A percentile compares a stretch with the other conserved stretches of the same genome.
These are phyloP conservation scores for Plasmodium knowlesi DNA, from an alignment of 169 alveolate genomes.

Conservation along the genomic window DNA sequence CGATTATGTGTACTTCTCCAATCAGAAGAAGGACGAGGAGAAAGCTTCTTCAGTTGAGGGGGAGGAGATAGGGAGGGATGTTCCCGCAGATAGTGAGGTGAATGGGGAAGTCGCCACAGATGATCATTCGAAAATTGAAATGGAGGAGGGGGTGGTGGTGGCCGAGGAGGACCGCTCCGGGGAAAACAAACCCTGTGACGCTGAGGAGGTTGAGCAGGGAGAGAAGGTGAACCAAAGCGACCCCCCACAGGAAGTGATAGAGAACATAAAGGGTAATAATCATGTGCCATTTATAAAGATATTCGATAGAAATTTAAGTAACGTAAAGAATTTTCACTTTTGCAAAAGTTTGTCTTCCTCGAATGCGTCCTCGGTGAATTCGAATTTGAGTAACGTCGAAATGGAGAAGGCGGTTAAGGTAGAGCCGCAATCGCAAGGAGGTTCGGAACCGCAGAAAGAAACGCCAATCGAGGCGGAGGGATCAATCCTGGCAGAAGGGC, in stretches of 20 bases:
- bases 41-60: neutral
- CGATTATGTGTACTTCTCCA: constrained; percentile 45
- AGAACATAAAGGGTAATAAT: neutral
- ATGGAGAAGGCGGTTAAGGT: neutral
- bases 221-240: neutral
- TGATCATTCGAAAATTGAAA: neutral
- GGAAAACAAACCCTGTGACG: neutral
- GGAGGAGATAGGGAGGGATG: neutral
- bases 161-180: neutral
- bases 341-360: constrained; percentile 48
- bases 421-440: neutral
- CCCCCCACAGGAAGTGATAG: neutral
- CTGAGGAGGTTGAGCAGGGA: neutral
- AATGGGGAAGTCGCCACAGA: neutral
- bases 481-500: neutral
- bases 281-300: constrained; percentile 30
- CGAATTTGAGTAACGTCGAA: constrained; percentile 5
- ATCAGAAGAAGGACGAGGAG: neutral
- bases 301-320: constrained; percentile 8
- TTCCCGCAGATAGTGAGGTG: neutral
- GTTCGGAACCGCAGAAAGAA: neutral
- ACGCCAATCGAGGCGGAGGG: neutral
- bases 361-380: constrained; percentile 25
- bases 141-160: neutral
- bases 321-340: constrained; percentile 32